Percentiles rank a stretch among this genome's conserved stretches.
These are phyloP conservation scores for Globisporangium heterothallicum DNA, from an alignment of 352 stramenopile species.

Conservation along the genomic window DNA sequence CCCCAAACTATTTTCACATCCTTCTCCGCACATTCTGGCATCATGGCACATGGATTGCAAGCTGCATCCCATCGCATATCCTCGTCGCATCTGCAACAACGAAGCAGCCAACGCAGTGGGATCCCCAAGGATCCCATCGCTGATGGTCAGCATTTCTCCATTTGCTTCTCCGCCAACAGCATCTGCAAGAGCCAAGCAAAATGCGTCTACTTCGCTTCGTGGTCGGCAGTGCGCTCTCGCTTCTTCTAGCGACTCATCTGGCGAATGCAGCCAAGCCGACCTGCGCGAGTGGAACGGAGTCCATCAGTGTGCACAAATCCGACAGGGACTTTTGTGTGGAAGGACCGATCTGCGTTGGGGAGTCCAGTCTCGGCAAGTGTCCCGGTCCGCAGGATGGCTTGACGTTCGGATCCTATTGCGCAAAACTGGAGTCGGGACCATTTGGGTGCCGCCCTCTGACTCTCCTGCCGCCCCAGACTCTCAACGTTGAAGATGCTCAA, in stretches of 20 bases:
- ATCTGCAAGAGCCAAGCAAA: too few species aligned
- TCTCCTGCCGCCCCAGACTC: not conserved
- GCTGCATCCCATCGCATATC: not conserved
- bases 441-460: conserved; percentile 4
- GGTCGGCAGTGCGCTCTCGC: not conserved
- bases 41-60: not conserved
- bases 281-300: not conserved
- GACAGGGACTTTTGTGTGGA: not conserved
- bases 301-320: conserved; percentile 2
- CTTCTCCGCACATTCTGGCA: not conserved
- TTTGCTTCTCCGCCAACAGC: too few species aligned
- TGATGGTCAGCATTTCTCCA: too few species aligned
- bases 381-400: conserved; percentile 3
- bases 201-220: not conserved
- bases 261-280: not conserved
- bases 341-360: conserved; percentile 1
- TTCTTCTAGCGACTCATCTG: not conserved
- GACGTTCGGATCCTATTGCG: conserved; percentile 7
- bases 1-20: not conserved
- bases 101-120: too few species aligned
- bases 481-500: not conserved
- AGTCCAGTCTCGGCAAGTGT: conserved; percentile 4
- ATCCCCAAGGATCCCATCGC: conserved; percentile 2
- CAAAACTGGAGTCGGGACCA: not conserved
- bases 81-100: not conserved